phyloP scores from a whole-genome alignment of 1,284 basidiomycete genomes.

The Wallemia ichthyophaga region DNA sequence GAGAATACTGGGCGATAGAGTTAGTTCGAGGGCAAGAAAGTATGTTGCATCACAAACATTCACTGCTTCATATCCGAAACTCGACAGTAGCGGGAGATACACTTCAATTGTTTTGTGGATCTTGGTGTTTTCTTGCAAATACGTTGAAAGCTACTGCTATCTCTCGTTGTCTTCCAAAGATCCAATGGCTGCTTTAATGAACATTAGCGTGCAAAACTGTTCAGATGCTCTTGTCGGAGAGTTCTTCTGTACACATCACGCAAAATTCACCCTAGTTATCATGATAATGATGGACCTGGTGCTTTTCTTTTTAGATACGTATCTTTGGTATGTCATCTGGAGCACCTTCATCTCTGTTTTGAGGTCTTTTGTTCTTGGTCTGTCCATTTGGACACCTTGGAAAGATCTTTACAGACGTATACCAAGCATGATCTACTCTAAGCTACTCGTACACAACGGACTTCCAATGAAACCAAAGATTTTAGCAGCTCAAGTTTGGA shows the following conservation, averaged over 20 bases:
- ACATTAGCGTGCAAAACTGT: constrained; percentile 71
- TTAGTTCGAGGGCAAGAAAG: constrained; percentile 69
- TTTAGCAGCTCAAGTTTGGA: constrained; percentile 88
- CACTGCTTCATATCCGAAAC: constrained; percentile 59
- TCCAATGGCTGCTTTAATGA: constrained; percentile 64
- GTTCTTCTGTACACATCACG: constrained; percentile 54
- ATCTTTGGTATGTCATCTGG: constrained; percentile 35
- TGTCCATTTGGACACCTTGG: constrained; percentile 94
- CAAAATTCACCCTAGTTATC: constrained; percentile 65
- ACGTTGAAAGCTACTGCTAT: constrained; percentile 84
- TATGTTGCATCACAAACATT: constrained; percentile 88
- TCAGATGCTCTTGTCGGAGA: constrained; percentile 51
- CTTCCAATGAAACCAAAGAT: constrained; percentile 96
- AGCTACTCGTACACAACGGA: constrained; percentile 58
- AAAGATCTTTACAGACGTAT: constrained; percentile 71
- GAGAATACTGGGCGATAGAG: constrained; percentile 78
- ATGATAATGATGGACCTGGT: constrained; percentile 91
- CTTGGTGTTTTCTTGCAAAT: constrained; percentile 75
- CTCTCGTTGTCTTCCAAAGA: constrained; percentile 69
- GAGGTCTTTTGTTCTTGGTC: constrained; percentile 58
- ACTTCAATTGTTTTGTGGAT: constrained; percentile 54
- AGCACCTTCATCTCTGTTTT: constrained; percentile 76
- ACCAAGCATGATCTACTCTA: constrained; percentile 81
- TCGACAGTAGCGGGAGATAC: constrained; percentile 29
- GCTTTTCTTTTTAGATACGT: constrained; percentile 81